Evolutionary conservation across 148 eudicot genomes (phyloP).

Genomic region (Persicaria tinctoria): DNA sequence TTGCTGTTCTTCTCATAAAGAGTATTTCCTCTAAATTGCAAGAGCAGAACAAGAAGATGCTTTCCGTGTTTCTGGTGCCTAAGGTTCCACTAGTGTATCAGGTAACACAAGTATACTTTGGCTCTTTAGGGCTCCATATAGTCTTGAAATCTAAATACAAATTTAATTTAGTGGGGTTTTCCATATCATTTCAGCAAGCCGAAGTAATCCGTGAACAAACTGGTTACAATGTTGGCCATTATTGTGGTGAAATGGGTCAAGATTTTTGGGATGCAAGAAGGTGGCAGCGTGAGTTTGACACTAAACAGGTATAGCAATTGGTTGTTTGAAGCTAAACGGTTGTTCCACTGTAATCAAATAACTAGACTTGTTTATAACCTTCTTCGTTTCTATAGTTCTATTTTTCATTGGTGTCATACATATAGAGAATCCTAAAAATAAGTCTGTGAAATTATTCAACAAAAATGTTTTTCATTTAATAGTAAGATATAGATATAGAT

Average conservation of each 20-base stretch:
- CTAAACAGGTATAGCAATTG: conserved; percentile 54
- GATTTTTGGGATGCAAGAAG: conserved; percentile 95
- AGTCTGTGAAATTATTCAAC: too few relatives aligned
- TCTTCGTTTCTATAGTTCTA: not conserved
- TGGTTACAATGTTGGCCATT: conserved; percentile 88
- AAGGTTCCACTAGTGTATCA: conserved; percentile 98
- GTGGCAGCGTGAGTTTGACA: conserved; percentile 97
- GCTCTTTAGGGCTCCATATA: not conserved
- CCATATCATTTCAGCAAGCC: conserved; percentile 63
- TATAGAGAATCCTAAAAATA: not conserved
- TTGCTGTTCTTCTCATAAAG: conserved; percentile 83
- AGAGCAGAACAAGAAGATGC: conserved; percentile 60
- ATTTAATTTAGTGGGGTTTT: not conserved
- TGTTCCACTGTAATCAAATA: not conserved
- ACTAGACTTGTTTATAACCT: not conserved
- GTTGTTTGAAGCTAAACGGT: not conserved
- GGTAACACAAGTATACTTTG: conserved; percentile 30
- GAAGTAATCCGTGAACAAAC: conserved; percentile 94
- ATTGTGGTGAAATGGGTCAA: conserved; percentile 99
- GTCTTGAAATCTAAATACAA: not conserved
- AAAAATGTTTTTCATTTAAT: too few relatives aligned
- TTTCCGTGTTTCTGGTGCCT: conserved; percentile 91
- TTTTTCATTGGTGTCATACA: not conserved
- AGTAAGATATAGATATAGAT: too few relatives aligned
- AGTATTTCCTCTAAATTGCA: conserved; percentile 53